Evolutionary conservation across 345 rosid genomes (phyloP).

Genomic region (Citrus maxima): DNA sequence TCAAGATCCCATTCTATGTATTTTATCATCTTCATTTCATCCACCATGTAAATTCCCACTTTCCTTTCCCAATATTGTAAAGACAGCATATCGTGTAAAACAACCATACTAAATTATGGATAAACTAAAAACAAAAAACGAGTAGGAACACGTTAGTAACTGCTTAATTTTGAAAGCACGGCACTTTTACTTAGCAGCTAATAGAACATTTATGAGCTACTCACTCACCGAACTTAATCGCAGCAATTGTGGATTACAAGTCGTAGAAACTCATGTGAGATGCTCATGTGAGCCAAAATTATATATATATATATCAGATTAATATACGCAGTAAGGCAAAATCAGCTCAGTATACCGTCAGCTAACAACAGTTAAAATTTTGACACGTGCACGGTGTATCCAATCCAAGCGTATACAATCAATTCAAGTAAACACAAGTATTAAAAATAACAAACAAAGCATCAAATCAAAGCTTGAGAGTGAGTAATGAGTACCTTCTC

Average conservation of each 20-base stretch:
- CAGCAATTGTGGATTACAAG: not conserved
- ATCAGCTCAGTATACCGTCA: not conserved
- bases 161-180: not conserved
- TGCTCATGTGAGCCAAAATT: not conserved
- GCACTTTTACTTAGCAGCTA: not conserved
- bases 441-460: not conserved
- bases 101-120: not conserved
- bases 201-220: not conserved
- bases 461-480: not conserved
- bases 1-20: not conserved
- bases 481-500: conserved; percentile 54
- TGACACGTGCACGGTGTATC: no score
- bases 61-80: not conserved
- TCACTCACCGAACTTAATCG: not conserved
- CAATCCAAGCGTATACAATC: not conserved
- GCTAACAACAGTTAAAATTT: not conserved
- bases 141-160: no score
- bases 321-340: not conserved
- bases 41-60: not conserved
- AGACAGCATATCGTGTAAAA: not conserved
- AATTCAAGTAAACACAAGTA: not conserved
- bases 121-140: no score
- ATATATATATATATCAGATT: no score
- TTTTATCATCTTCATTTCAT: not conserved
- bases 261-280: not conserved